Conservation (phyloP, 1,284 basidiomycete genomes). For the Waitea zeae region DNA sequence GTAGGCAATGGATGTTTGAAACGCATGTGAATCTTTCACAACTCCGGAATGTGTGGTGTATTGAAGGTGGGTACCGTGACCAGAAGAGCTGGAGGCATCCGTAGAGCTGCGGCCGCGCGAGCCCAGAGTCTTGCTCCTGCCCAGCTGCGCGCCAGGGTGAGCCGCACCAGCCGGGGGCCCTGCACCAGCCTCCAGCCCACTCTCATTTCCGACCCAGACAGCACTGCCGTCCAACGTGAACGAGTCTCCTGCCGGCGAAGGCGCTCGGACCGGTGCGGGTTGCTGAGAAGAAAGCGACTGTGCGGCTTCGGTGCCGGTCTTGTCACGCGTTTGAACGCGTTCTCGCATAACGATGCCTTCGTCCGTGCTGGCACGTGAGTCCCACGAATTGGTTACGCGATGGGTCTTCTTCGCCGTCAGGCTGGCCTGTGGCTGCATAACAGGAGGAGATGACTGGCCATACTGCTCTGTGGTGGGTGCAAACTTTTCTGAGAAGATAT, state of each 20-base stretch:
- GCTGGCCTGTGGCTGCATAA: neutral
- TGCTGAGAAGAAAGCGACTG: neutral
- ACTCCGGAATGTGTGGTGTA: conserved; percentile 15
- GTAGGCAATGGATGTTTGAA: conserved; percentile 71
- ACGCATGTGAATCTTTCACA: conserved; percentile 86
- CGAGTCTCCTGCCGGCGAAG: conserved; percentile 14
- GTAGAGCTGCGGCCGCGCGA: conserved; percentile 45
- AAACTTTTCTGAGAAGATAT: conserved; percentile 81
- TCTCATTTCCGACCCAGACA: conserved; percentile 66
- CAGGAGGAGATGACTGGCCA: neutral
- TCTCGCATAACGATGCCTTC: conserved; percentile 34
- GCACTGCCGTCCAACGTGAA: conserved; percentile 60
- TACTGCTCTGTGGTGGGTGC: conserved; percentile 11
- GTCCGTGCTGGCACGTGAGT: conserved; percentile 49
- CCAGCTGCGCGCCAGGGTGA: neutral
- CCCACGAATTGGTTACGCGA: conserved; percentile 6
- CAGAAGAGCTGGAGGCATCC: conserved; percentile 55
- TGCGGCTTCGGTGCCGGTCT: neutral
- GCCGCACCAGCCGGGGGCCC: neutral
- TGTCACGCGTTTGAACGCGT: conserved; percentile 12
- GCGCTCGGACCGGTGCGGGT: conserved; percentile 10
- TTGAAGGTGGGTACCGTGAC: conserved; percentile 18
- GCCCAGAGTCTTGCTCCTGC: neutral
- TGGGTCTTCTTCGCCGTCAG: conserved; percentile 8
- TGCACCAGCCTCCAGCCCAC: conserved; percentile 19